Evolutionary conservation across 2,329 filamentous ascomycete genomes (phyloP).

Genomic region (Lasiodiplodia sp.): DNA sequence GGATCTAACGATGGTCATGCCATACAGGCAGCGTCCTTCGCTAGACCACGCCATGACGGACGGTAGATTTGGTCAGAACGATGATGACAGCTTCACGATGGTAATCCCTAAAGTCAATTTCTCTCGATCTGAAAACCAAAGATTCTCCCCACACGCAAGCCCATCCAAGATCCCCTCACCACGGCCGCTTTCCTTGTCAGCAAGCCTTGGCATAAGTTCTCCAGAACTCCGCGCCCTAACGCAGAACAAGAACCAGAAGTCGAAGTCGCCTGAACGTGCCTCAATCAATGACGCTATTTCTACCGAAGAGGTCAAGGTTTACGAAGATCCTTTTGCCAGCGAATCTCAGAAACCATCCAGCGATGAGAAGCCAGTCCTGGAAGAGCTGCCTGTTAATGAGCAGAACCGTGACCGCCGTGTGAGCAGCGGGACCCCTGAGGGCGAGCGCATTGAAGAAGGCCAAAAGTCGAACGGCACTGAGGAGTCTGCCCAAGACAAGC

Average conservation of each 20-base stretch:
- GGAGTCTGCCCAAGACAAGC: slow-evolving; percentile 47
- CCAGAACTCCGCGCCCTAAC: slow-evolving; percentile 33
- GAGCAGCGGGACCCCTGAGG: slow-evolving; percentile 40
- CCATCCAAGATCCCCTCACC: slow-evolving; percentile 36
- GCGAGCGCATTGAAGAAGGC: slow-evolving; percentile 38
- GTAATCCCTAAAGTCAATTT: slow-evolving; percentile 52
- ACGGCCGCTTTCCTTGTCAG: slow-evolving; percentile 11
- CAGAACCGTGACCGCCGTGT: slow-evolving; percentile 47
- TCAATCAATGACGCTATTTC: slow-evolving; percentile 7
- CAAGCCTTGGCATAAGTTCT: slow-evolving; percentile 10
- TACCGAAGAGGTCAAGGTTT: slow-evolving; percentile 56
- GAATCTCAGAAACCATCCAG: slow-evolving; percentile 37
- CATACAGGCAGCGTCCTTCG: slow-evolving; percentile 47
- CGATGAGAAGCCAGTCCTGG: slow-evolving; percentile 53
- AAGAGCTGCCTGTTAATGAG: slow-evolving; percentile 60
- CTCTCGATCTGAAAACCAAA: slow-evolving; percentile 30
- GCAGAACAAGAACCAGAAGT: slow-evolving; percentile 39
- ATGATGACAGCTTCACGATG: slow-evolving; percentile 60
- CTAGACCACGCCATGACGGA: slow-evolving; percentile 51
- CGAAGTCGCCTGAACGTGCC: slow-evolving; percentile 25
- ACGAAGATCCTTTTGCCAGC: slow-evolving; percentile 60
- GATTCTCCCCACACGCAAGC: slow-evolving; percentile 32
- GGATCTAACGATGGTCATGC: slow-evolving; percentile 54
- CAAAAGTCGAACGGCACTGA: slow-evolving; percentile 29
- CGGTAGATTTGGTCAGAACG: slow-evolving; percentile 43